A percentile compares a stretch with the other conserved stretches of the same genome.
Evolutionary conservation across 2,329 filamentous ascomycete genomes (phyloP).

Genomic region (Pseudocercospora fijiensis): DNA sequence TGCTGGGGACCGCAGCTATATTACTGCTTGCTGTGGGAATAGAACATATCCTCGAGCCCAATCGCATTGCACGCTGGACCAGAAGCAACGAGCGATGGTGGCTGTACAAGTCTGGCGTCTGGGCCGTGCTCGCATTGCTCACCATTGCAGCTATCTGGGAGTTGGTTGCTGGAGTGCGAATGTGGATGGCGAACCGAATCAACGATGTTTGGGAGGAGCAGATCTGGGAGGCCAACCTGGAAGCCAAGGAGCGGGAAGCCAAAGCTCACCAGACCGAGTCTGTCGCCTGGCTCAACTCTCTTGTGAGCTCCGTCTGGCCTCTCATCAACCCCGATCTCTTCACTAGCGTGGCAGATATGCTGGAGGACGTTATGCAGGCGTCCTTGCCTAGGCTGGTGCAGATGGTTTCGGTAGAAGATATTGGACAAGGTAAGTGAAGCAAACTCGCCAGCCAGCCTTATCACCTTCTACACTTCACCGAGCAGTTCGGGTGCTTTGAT

Average conservation of each 20-base stretch:
- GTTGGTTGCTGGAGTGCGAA: conserved; percentile 38
- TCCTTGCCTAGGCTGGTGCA: conserved; percentile 67
- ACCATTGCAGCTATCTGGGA: conserved; percentile 25
- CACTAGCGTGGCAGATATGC: conserved; percentile 64
- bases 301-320: conserved; percentile 68
- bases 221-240: conserved; percentile 64
- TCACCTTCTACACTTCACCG: background rate
- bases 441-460: background rate
- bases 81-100: conserved; percentile 12
- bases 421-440: conserved; percentile 55
- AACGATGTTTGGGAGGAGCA: conserved; percentile 66
- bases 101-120: conserved; percentile 21
- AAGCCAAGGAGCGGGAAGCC: conserved; percentile 51
- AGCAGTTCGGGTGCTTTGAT: background rate
- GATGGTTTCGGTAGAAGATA: conserved; percentile 73
- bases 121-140: conserved; percentile 24
- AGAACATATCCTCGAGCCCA: conserved; percentile 24
- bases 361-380: conserved; percentile 80
- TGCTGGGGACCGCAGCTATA: conserved; percentile 37
- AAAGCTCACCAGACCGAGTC: conserved; percentile 60
- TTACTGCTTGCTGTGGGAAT: conserved; percentile 35
- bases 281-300: conserved; percentile 68
- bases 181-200: conserved; percentile 63
- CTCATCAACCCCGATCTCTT: conserved; percentile 75
- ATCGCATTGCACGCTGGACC: conserved; percentile 14